Percentiles rank a stretch among this genome's conserved stretches.
Conservation (phyloP, 345 rosid species). For the Lepidium aucheri region DNA sequence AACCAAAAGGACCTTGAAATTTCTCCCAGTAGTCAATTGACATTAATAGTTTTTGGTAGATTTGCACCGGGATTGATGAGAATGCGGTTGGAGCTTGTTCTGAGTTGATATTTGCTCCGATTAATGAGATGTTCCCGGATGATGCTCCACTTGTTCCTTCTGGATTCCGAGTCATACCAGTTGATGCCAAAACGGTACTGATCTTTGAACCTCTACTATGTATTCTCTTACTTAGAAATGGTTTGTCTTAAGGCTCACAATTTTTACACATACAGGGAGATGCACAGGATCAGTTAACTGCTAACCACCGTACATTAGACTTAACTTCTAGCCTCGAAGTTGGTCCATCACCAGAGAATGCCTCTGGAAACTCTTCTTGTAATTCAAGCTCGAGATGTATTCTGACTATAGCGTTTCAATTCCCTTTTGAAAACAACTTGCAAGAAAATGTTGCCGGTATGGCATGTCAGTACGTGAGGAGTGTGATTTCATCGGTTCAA, state of each 20-base stretch:
- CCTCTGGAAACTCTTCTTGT: conserved; percentile 46
- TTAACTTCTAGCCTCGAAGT: conserved; percentile 93
- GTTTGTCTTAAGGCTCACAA: conserved; percentile 3
- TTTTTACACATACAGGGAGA: conserved; percentile 42
- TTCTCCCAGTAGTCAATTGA: background rate
- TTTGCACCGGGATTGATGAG: conserved; percentile 91
- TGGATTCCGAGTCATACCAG: conserved; percentile 87
- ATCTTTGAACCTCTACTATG: background rate
- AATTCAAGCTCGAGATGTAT: conserved; percentile 57
- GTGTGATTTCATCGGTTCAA: conserved; percentile 91
- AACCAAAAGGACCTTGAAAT: background rate
- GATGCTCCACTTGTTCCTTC: conserved; percentile 97
- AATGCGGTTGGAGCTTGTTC: conserved; percentile 89
- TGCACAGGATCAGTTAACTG: conserved; percentile 38
- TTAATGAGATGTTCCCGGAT: conserved; percentile 96
- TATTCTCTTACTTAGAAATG: background rate
- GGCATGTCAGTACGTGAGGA: conserved; percentile 91
- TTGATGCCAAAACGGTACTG: conserved; percentile 82
- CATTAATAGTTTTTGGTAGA: conserved; percentile 34
- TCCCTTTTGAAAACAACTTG: conserved; percentile 79
- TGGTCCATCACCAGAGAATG: conserved; percentile 47
- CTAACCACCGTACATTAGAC: conserved; percentile 70
- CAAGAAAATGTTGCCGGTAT: conserved; percentile 91
- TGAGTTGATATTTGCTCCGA: conserved; percentile 92
- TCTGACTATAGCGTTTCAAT: conserved; percentile 95